Evolutionary conservation across 257 asterid genomes (phyloP), one percentile per base, ranked within the genome.

Genomic region (Nicotiana otophora): DNA sequence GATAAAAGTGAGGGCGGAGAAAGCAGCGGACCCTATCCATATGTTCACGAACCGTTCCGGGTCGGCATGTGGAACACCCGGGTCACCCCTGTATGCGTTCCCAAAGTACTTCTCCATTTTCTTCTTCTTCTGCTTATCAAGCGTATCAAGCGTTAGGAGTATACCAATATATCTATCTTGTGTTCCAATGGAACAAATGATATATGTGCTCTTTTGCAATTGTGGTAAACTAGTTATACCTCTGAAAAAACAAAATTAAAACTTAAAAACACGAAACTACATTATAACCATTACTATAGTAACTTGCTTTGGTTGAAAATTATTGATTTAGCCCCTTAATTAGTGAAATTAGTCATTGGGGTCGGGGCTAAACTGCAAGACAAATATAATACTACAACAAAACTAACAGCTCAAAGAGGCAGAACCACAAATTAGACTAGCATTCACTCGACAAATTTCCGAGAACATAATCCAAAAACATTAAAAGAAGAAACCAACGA

Each of bases 41-140:
- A 91, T 93, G 86, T 90, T 92, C 31, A 77, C 68, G 87, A 94
- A 96, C 1, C 89, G 81, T 0, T 88, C 92, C 81, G 95, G 91
- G 84, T 84, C 95, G 33, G 93, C 78, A 83, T 96, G 99, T 8
- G 99, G 98, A 0, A 96, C 93, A 14, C 99, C 98, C 61, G 95
- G 97, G 93, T 94, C 98, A 26, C 99, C 99, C 87, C 98, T 88
- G 81, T 96, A 96, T 1, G 99, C 93, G 82, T 92, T 94, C 48
- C 97, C 99, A 11, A 96, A 92, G 90, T 90, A 94, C 90, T 96
- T 93, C 92, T 96, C 99, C 99, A 96, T 93, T 60, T 57, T 16
- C n/a, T 23, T 23, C 26, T 23, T 23, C 26, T 68, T 48, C 72
- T 16, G 19, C 75, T 19, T 7, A 80, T 66, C 85, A 46, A 77